Evolutionary conservation across 1,139 yeast genomes (phyloP).

Genomic region (Pichia terricola): DNA sequence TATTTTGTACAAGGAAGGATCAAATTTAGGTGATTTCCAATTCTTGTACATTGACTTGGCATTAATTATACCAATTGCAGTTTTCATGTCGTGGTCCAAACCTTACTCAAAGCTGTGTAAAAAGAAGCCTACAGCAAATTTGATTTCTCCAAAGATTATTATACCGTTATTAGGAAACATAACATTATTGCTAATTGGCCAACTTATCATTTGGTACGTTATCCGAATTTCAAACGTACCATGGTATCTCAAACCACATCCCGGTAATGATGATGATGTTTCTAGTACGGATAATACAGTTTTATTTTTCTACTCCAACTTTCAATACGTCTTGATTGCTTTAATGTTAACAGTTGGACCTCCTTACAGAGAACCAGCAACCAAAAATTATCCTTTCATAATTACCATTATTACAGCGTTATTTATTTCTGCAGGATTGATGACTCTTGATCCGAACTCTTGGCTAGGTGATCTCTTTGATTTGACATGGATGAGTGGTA

Average conservation of each 20-base stretch:
- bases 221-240: conserved; percentile 32
- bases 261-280: conserved; percentile 74
- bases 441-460: conserved; percentile 40
- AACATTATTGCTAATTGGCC: conserved; percentile 49
- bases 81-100: conserved; percentile 95
- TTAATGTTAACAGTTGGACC: conserved; percentile 81
- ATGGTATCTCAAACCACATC: conserved; percentile 78
- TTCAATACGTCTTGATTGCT: conserved; percentile 83
- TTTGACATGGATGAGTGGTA: conserved; percentile 48
- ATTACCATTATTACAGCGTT: conserved; percentile 45
- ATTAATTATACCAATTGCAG: conserved; percentile 85
- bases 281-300: conserved; percentile 85
- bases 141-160: conserved; percentile 80
- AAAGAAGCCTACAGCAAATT: conserved; percentile 88
- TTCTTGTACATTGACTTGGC: conserved; percentile 87
- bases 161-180: conserved; percentile 76
- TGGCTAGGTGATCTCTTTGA: conserved; percentile 64
- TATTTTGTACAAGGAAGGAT: conserved; percentile 76
- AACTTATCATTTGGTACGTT: conserved; percentile 58
- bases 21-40: conserved; percentile 96
- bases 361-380: conserved; percentile 81
- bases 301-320: conserved; percentile 69
- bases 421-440: conserved; percentile 38
- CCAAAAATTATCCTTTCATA: conserved; percentile 62
- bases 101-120: conserved; percentile 53